Conservation (phyloP, 306 rosid genomes). For the Canavalia gladiata region DNA sequence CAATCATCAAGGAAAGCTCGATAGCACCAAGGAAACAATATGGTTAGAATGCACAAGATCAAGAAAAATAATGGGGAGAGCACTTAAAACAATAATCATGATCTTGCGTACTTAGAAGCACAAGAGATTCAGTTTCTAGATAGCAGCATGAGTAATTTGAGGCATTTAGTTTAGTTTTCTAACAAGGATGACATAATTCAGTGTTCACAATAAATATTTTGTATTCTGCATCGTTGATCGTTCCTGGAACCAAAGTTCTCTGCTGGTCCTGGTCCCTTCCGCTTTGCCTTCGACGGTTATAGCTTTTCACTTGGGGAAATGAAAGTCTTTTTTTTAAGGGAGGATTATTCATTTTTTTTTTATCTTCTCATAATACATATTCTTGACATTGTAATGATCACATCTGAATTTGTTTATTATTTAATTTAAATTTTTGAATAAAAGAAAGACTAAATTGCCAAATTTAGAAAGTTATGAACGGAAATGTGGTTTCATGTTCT, state of each 20-base stretch:
- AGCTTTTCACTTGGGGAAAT: no score
- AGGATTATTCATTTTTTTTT: no score
- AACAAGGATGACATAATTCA: neutral
- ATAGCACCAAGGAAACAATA: neutral
- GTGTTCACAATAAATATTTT: neutral
- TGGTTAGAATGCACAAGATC: neutral
- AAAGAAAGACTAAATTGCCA: no score
- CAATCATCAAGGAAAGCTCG: slow-evolving; percentile 20
- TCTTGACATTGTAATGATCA: no score
- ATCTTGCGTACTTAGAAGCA: neutral
- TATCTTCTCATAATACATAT: neutral
- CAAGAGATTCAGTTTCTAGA: slow-evolving; percentile 26
- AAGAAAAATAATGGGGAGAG: slow-evolving; percentile 2
- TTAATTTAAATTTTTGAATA: no score
- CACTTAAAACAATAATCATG: slow-evolving; percentile 25
- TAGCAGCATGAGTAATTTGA: neutral
- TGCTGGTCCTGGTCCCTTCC: no score
- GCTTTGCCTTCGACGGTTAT: no score
- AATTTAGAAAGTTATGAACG: neutral
- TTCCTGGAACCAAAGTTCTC: no score
- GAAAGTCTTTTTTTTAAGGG: no score
- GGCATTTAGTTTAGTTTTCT: neutral
- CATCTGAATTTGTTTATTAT: no score
- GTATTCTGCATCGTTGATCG: neutral
- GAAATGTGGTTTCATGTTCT: neutral